Evolutionary conservation across 2,329 filamentous ascomycete species (phyloP).

Genomic region (Botryotinia narcissicola): DNA sequence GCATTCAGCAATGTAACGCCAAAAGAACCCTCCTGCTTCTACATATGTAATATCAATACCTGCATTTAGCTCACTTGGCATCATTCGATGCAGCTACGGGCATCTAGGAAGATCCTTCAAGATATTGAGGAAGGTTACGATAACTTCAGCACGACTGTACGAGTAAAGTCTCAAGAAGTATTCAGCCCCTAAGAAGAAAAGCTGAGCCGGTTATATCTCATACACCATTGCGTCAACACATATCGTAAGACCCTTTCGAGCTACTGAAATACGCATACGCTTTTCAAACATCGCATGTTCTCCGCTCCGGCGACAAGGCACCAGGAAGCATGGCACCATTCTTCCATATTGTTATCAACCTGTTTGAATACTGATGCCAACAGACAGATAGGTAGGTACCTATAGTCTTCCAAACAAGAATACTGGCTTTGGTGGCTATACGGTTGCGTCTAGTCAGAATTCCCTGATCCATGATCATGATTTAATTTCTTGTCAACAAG

Average conservation of each 20-base stretch:
- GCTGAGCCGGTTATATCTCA: background rate
- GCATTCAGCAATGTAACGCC: background rate
- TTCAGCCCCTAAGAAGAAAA: background rate
- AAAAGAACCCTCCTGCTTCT: background rate
- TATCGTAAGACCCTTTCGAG: background rate
- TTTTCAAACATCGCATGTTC: background rate
- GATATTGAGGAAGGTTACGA: background rate
- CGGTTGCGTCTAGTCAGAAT: background rate
- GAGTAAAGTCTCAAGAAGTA: background rate
- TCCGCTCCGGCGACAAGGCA: background rate
- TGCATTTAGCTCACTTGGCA: background rate
- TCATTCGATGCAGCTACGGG: background rate
- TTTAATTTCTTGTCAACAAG: background rate
- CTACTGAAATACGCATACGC: background rate
- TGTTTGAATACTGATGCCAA: background rate
- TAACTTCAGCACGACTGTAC: background rate
- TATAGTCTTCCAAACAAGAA: background rate
- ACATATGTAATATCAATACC: background rate
- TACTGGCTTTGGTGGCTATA: background rate
- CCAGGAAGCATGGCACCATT: background rate
- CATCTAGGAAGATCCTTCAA: background rate
- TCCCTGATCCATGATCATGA: conserved; percentile 5
- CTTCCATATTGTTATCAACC: background rate
- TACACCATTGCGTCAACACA: background rate
- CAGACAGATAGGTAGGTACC: background rate